Evolutionary conservation across 2,329 filamentous ascomycete species (phyloP).

Genomic region (Chrysoporthe austroafricana): DNA sequence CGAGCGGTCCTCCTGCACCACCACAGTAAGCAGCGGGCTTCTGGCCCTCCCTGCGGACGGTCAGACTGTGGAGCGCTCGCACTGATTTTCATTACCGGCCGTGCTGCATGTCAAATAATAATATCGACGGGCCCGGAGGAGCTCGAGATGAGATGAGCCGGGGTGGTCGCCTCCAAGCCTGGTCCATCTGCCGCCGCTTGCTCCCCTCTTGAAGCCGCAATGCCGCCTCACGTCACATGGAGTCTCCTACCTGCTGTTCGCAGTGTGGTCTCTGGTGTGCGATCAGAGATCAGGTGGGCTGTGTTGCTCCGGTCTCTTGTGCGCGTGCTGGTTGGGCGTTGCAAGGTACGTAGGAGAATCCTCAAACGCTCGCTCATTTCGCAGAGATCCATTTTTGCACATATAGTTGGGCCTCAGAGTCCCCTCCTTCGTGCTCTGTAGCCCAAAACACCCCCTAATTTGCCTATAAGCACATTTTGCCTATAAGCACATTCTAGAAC

Average conservation of each 20-base stretch:
- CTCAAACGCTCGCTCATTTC: not conserved
- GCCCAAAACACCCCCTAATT: conserved; percentile 3
- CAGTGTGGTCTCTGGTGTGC: not conserved
- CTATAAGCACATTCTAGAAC: not conserved
- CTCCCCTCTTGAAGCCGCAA: not conserved
- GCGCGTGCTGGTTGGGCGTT: too few relatives aligned
- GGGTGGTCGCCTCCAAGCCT: not conserved
- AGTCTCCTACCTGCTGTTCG: not conserved
- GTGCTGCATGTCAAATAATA: conserved; percentile 22
- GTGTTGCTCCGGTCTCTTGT: too few relatives aligned
- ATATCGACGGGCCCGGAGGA: conserved; percentile 12
- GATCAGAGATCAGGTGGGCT: not conserved
- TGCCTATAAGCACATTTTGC: not conserved
- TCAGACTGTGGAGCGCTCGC: conserved; percentile 1
- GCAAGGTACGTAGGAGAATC: not conserved
- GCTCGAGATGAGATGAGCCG: not conserved
- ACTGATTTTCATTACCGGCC: conserved; percentile 16
- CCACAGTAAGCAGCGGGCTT: not conserved
- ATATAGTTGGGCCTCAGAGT: not conserved
- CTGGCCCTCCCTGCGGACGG: not conserved
- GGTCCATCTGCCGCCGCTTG: not conserved
- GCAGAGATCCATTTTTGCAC: not conserved
- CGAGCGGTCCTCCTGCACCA: not conserved
- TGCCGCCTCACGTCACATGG: not conserved
- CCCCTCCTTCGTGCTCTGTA: not conserved